Conservation (phyloP, 2,329 filamentous ascomycete species). For the Anisogramma anomala region DNA sequence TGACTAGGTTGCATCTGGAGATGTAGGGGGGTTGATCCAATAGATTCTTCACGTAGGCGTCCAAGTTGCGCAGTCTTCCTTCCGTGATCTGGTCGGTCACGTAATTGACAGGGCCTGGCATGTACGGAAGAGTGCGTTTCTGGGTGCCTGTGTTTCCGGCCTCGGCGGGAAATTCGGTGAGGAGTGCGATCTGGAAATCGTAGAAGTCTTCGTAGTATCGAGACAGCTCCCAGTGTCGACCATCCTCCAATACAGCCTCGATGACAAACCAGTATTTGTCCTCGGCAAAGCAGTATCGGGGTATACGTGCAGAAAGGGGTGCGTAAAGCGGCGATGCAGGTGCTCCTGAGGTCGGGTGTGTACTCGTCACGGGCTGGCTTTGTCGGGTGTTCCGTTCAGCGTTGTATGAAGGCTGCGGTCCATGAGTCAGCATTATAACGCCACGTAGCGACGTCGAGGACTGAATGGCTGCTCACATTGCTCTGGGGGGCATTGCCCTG, state of each 20-base stretch:
- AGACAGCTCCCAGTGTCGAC: conserved; percentile 82
- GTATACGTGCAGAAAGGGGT: conserved; percentile 73
- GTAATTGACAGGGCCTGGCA: conserved; percentile 95
- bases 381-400: conserved; percentile 26
- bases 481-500: conserved; percentile 32
- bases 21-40: conserved; percentile 77
- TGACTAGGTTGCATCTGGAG: conserved; percentile 69
- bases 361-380: conserved; percentile 22
- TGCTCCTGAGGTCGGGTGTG: conserved; percentile 22
- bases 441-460: not conserved
- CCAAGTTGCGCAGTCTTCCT: conserved; percentile 79
- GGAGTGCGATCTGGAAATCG: conserved; percentile 90
- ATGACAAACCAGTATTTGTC: conserved; percentile 99
- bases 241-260: conserved; percentile 81
- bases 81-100: conserved; percentile 97
- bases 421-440: conserved; percentile 18
- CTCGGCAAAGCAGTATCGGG: conserved; percentile 88
- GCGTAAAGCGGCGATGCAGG: conserved; percentile 51
- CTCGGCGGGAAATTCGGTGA: conserved; percentile 85
- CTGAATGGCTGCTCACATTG: conserved; percentile 31
- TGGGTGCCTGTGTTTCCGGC: conserved; percentile 74
- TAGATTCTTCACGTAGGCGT: conserved; percentile 91
- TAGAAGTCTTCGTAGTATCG: conserved; percentile 98
- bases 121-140: conserved; percentile 80
- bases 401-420: conserved; percentile 22